Conservation (phyloP, 257 asterid species). For the Solanum megistacrolobum region DNA sequence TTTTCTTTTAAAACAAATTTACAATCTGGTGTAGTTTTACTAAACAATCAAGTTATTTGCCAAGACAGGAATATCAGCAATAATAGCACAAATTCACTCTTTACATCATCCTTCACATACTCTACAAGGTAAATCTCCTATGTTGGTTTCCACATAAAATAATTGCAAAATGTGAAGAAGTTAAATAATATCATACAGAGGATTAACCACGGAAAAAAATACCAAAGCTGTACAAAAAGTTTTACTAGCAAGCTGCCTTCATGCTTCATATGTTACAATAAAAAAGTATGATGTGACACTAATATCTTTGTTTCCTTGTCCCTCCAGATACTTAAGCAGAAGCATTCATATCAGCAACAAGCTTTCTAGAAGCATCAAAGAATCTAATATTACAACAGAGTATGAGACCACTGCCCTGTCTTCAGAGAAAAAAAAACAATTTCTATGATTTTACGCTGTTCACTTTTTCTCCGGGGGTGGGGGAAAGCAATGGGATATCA, state of each 20-base stretch:
- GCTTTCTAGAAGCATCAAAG: constrained; percentile 20
- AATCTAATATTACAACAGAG: constrained; percentile 47
- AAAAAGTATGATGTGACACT: background rate
- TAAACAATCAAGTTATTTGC: background rate
- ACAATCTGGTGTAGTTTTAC: background rate
- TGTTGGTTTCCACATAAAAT: background rate
- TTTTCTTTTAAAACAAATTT: background rate
- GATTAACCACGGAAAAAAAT: background rate
- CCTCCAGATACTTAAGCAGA: constrained; percentile 49
- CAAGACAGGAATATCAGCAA: constrained; percentile 49
- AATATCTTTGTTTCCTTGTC: background rate
- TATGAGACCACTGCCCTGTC: constrained; percentile 22
- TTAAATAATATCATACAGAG: background rate
- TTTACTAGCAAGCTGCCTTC: background rate
- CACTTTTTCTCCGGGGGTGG: background rate
- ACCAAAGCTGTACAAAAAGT: background rate
- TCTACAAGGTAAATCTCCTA: constrained; percentile 29
- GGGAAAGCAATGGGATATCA: background rate
- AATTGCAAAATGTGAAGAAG: background rate
- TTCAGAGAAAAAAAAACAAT: background rate
- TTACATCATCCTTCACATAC: constrained; percentile 30
- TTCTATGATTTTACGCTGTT: background rate
- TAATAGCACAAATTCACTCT: constrained; percentile 34
- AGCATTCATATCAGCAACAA: constrained; percentile 24
- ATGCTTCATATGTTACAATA: background rate